Evolutionary conservation across 2,329 filamentous ascomycete genomes (phyloP), one percentile per base, ranked within the genome.

Genomic region (Lachnellula cervina): DNA sequence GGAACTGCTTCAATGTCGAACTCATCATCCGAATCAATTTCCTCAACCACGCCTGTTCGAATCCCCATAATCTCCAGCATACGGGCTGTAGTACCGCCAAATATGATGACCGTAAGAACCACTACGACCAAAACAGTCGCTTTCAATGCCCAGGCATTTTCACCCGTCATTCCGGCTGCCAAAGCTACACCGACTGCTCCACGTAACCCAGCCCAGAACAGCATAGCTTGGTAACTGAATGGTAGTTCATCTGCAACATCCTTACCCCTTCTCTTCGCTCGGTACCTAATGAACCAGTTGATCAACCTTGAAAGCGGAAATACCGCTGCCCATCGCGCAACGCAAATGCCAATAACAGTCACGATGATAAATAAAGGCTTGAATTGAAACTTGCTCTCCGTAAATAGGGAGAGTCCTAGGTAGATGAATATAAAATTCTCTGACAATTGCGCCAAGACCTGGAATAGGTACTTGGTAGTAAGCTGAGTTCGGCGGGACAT

Each of bases 401-500:
- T 97, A 71, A 99, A 97, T 28, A 99, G 80, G 0, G 94, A 95
- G 3, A 99, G 79, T 5, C 94, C 94, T 0, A 99, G 83, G 69
- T 99, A 99, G 72, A 99, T 99, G 76, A 99, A 99, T 73, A 99
- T 99, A 71, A 99, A 99, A 73, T 99, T 99, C 74, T 99, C 94
- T 0, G 93, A 96, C 46, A 99, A 76, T 72, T 99, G 94, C 3
- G 94, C 90, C 65, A 95, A 86, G 59, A 96, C 87, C 71, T 96
- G 90, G 76, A 99, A 99, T 55, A 97, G 81, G 74, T 96, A 99
- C 72, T 99, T 99, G 51, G 94, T 99, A 16, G 94, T 96, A 60
- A 99, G 85, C 71, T 99, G 94, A 1, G 94, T 97, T 59, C 94
- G 87, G 49, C 94, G 86, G 32, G 94, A 99, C 94, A 99, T 99